Evolutionary conservation across 768 basidiomycete genomes (phyloP), one percentile per base, ranked within the genome.

Genomic region (Mycena maculata): DNA sequence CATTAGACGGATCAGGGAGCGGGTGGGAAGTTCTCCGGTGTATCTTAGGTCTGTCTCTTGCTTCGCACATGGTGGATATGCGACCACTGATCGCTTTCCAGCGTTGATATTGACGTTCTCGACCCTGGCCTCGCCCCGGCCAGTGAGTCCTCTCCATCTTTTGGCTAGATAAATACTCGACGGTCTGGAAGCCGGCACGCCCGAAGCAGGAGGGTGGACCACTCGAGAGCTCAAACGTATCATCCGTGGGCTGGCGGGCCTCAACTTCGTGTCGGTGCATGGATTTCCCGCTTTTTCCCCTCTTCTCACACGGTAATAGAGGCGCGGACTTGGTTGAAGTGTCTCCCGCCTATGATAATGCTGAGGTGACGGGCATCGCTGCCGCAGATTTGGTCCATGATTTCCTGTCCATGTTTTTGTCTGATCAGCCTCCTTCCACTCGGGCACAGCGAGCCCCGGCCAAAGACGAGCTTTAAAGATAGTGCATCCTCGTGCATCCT

Each of bases 171-270:
- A 53, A 49, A 42, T 39, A 1, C 27, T 39, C 49, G 15, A 65
- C 44, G 41, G 67, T 38, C 63, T 47, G 61, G 5, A 73, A 93
- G 91, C 94, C 62, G 92, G 93, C 16, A 94, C 93, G 1, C 93
- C 93, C 16, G 93, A 95, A 76, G 84, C 90, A 2, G 93, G 93
- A 33, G 93, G 93, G 15, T 94, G 92, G 92, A 93, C 93, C 4
- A 90, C 87, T 22, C 87, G 93, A 52, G 93, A 94, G 78, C 83
- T 93, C 44, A 93, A 94, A 72, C 86, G 91, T 38, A 92, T 94
- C 71, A 83, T 94, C 55, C 87, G 94, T 64, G 93, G 94, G 16
- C 82, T 95, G 15, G 87, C 87, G 2, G 92, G 92, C 6, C 79
- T 95, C 36, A 93, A 94, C 75, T 89, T 94, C 62, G 88, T 94